phyloP scores from a whole-genome alignment of 768 basidiomycete species.

The Lentinula edodes region DNA sequence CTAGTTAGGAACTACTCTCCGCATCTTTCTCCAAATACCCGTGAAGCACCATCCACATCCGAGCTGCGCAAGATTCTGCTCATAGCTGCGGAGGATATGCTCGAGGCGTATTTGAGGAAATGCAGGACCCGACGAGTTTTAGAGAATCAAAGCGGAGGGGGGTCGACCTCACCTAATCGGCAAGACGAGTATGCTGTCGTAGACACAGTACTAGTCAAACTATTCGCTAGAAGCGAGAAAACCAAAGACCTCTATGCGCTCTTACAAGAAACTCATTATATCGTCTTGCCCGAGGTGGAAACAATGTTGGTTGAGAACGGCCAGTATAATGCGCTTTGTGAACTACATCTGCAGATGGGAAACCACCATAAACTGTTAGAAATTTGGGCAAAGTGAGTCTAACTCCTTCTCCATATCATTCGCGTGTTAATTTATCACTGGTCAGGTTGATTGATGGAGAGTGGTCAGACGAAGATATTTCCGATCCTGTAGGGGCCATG shows the following conservation, averaged over 20 bases:
- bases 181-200: constrained; percentile 35
- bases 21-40: constrained; percentile 67
- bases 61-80: constrained; percentile 62
- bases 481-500: constrained; percentile 59
- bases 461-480: constrained; percentile 57
- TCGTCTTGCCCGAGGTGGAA: constrained; percentile 61
- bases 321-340: constrained; percentile 56
- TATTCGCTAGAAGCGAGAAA: constrained; percentile 59
- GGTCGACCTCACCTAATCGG: constrained; percentile 6
- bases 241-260: constrained; percentile 57
- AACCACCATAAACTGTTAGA: constrained; percentile 61
- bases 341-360: constrained; percentile 52
- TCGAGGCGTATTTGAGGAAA: constrained; percentile 62
- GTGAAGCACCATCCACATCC: constrained; percentile 61
- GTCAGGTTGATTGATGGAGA: constrained; percentile 60
- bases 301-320: constrained; percentile 41
- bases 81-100: constrained; percentile 69
- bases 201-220: constrained; percentile 77
- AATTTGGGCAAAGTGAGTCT: constrained; percentile 60
- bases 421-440: constrained; percentile 3
- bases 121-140: constrained; percentile 44
- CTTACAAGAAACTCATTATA: constrained; percentile 46
- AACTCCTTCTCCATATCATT: background rate
- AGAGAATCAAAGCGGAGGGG: constrained; percentile 16
- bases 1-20: constrained; percentile 92